Evolutionary conservation across 805 yeast genomes (phyloP).

Genomic region (Millerozyma miso): DNA sequence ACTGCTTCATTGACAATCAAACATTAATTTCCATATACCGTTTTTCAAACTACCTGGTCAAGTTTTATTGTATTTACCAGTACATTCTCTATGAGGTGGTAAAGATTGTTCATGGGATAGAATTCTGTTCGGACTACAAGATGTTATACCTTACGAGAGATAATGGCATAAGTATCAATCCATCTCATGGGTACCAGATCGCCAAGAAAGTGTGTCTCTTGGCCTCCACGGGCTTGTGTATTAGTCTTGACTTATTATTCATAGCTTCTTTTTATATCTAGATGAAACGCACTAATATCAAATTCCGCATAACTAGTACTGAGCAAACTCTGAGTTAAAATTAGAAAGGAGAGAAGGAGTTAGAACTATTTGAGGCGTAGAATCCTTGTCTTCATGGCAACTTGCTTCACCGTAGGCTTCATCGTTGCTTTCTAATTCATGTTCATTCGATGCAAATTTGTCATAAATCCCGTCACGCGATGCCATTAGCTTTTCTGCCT

Average conservation of each 20-base stretch:
- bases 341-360: slow-evolving; percentile 1
- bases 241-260: slow-evolving; percentile 3
- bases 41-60: slow-evolving; percentile 20
- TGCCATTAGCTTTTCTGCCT: slow-evolving; percentile 2
- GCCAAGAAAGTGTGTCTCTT: slow-evolving; percentile 1
- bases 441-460: slow-evolving; percentile 2
- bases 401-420: too few relatives aligned
- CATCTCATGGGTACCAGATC: not conserved
- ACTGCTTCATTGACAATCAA: slow-evolving; percentile 11
- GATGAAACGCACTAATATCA: not conserved
- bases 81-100: slow-evolving; percentile 28
- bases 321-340: slow-evolving; percentile 7
- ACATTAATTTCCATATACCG: slow-evolving; percentile 14
- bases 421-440: not conserved
- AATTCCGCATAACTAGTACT: slow-evolving; percentile 3
- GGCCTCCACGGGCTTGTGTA: slow-evolving; percentile 1
- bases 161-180: not conserved
- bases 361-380: too few relatives aligned
- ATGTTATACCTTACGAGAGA: slow-evolving; percentile 5
- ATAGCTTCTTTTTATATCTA: slow-evolving; percentile 1
- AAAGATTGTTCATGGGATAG: slow-evolving; percentile 9
- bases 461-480: slow-evolving; percentile 3
- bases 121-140: slow-evolving; percentile 8
- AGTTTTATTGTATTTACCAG: slow-evolving; percentile 31
- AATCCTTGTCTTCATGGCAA: too few relatives aligned